These are phyloP conservation scores for Mallotus japonicus DNA, from an alignment of 441 rosid genomes.

Conservation along the genomic window DNA sequence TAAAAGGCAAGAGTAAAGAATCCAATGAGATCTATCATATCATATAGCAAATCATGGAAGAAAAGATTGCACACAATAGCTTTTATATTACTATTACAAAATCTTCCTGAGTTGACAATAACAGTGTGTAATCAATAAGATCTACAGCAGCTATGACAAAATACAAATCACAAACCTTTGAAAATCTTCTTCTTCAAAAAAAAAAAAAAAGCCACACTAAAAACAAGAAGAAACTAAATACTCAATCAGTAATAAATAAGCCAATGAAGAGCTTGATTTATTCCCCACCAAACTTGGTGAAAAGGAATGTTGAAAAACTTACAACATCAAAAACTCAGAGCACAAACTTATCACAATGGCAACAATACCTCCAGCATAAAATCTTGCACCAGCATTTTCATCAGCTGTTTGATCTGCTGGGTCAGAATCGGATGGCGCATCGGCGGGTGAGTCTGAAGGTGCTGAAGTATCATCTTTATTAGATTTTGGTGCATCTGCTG, in stretches of 20 bases:
- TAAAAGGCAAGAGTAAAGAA: too few species aligned
- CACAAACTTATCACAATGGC: slow-evolving; percentile 49
- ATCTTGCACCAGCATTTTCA: slow-evolving; percentile 43
- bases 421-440: slow-evolving; percentile 55
- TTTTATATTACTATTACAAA: slow-evolving; percentile 14
- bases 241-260: slow-evolving; percentile 21
- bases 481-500: slow-evolving; percentile 53
- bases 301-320: slow-evolving; percentile 24
- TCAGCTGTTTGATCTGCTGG: slow-evolving; percentile 44
- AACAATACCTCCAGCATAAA: slow-evolving; percentile 36
- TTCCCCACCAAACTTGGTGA: slow-evolving; percentile 29
- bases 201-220: background rate
- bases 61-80: slow-evolving; percentile 2
- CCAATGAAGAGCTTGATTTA: slow-evolving; percentile 25
- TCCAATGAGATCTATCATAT: background rate
- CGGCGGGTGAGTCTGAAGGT: slow-evolving; percentile 59
- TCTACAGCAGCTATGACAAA: slow-evolving; percentile 23
- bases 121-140: slow-evolving; percentile 4
- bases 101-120: slow-evolving; percentile 14
- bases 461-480: slow-evolving; percentile 34
- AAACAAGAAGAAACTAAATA: slow-evolving; percentile 9
- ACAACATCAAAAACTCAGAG: slow-evolving; percentile 47
- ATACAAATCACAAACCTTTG: slow-evolving; percentile 18
- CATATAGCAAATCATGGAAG: background rate
- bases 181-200: slow-evolving; percentile 16